Conservation (phyloP, 441 rosid genomes). For the Corymbia calophylla region DNA sequence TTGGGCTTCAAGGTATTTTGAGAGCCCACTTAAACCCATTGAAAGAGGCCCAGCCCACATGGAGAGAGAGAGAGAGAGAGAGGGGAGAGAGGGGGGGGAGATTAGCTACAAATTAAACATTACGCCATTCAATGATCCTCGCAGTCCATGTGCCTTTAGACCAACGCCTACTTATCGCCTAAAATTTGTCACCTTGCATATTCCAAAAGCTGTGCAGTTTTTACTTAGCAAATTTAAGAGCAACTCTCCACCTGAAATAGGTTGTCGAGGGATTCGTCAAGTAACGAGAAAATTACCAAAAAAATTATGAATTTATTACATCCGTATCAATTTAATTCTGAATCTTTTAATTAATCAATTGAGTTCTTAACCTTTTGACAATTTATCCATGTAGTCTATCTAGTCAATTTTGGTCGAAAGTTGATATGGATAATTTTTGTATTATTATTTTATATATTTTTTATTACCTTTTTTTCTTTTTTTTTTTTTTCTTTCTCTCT, state of each 20-base stretch:
- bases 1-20: background rate
- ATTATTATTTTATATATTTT: no score
- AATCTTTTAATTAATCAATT: accelerated
- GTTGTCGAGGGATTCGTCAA: background rate
- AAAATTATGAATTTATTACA: no score
- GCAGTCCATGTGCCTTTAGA: background rate
- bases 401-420: background rate
- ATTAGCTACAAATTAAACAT: background rate
- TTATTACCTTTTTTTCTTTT: background rate
- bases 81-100: background rate
- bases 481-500: background rate
- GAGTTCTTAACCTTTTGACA: accelerated
- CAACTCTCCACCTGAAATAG: background rate
- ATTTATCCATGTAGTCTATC: no score
- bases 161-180: background rate
- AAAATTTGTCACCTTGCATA: background rate
- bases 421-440: no score
- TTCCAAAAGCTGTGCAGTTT: background rate
- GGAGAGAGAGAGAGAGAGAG: background rate
- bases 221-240: background rate
- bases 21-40: background rate
- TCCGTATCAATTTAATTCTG: accelerated
- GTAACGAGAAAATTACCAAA: background rate
- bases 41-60: background rate
- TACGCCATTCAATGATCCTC: background rate